Conservation (phyloP, 169 alveolate species). For the Plasmodium reichenowi region DNA sequence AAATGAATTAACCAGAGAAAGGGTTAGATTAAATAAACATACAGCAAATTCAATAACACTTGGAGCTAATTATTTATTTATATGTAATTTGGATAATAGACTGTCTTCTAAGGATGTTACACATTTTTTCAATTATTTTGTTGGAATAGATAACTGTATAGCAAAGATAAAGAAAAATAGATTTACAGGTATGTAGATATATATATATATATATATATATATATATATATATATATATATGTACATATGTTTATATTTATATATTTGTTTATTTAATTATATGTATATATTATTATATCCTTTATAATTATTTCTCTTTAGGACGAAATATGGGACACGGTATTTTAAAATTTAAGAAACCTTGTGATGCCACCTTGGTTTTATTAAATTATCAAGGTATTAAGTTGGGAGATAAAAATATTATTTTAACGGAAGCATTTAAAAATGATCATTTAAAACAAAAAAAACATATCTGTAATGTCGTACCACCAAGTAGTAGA, state of each 20-base stretch:
- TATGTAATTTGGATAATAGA: conserved; percentile 61
- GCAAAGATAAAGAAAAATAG: conserved; percentile 40
- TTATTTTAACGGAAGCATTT: conserved; percentile 79
- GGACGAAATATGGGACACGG: conserved; percentile 86
- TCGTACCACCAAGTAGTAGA: conserved; percentile 12
- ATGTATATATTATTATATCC: not conserved
- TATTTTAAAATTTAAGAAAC: conserved; percentile 81
- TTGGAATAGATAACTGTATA: conserved; percentile 47
- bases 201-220: not conserved
- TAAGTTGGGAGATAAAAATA: conserved; percentile 81
- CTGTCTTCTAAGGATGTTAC: conserved; percentile 67
- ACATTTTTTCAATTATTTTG: conserved; percentile 62
- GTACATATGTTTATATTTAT: not conserved
- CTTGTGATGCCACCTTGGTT: conserved; percentile 84
- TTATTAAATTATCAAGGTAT: conserved; percentile 82
- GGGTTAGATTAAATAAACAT: conserved; percentile 41
- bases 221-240: not conserved
- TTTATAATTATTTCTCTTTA: conserved; percentile 16
- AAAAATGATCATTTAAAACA: conserved; percentile 63
- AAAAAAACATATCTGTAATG: conserved; percentile 65
- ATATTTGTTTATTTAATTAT: not conserved
- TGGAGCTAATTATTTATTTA: conserved; percentile 60
- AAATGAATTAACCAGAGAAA: conserved; percentile 61
- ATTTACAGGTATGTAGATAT: conserved; percentile 26
- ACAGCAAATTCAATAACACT: conserved; percentile 57